phyloP scores from a whole-genome alignment of 2,329 filamentous ascomycete species.

The Plectosphaerella sp. region DNA sequence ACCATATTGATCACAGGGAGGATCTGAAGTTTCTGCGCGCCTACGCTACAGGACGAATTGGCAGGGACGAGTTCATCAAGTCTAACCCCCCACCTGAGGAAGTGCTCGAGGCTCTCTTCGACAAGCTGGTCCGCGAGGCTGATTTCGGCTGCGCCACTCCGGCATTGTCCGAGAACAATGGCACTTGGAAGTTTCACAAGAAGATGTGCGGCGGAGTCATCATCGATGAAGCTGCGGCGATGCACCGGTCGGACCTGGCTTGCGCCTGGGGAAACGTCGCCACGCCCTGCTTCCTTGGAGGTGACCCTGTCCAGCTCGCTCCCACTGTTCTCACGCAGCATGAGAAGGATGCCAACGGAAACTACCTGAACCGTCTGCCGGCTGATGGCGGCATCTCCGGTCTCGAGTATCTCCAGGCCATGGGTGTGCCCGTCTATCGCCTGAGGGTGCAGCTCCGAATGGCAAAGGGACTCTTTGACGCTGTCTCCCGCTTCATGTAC shows the following conservation, averaged over 20 bases:
- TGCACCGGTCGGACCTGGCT: slow-evolving; percentile 14
- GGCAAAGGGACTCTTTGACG: slow-evolving; percentile 14
- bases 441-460: slow-evolving; percentile 15
- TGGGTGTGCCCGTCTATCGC: slow-evolving; percentile 12
- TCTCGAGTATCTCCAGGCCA: slow-evolving; percentile 7
- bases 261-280: slow-evolving; percentile 17
- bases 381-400: slow-evolving; percentile 7
- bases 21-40: neutral
- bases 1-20: neutral
- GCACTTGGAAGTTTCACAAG: neutral
- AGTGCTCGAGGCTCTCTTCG: slow-evolving; percentile 11
- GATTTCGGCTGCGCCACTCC: slow-evolving; percentile 12
- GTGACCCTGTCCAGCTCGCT: slow-evolving; percentile 14
- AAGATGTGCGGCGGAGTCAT: slow-evolving; percentile 10
- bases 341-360: neutral
- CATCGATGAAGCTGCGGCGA: slow-evolving; percentile 17
- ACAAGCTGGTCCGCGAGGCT: slow-evolving; percentile 15
- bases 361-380: slow-evolving; percentile 7
- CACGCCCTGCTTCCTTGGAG: slow-evolving; percentile 14
- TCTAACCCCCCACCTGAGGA: neutral
- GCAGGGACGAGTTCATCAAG: neutral
- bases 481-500: slow-evolving; percentile 9
- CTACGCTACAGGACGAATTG: neutral
- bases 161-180: neutral
- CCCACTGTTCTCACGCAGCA: slow-evolving; percentile 4